phyloP scores from a whole-genome alignment of 2,329 filamentous ascomycete species.

The Pseudogymnoascus sp. region DNA sequence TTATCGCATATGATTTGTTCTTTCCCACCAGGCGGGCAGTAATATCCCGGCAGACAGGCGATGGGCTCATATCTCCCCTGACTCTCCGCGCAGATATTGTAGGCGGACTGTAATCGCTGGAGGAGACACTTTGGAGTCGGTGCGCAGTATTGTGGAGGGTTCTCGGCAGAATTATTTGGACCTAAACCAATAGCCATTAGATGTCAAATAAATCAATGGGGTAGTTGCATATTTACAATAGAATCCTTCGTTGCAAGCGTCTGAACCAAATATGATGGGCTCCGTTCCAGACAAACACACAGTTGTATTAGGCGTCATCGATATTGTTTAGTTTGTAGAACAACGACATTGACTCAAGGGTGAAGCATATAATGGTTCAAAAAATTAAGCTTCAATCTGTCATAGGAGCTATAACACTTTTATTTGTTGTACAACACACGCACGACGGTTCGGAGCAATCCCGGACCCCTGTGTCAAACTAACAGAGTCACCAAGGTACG shows the following conservation, averaged over 20 bases:
- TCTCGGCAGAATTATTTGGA: slow-evolving; percentile 15
- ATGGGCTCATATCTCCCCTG: slow-evolving; percentile 38
- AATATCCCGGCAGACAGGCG: slow-evolving; percentile 40
- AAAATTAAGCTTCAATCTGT: not conserved
- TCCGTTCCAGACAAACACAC: not conserved
- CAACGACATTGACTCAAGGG: not conserved
- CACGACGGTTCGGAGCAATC: too few relatives aligned
- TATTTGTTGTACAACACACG: too few relatives aligned
- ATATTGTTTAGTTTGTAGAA: not conserved
- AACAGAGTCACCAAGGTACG: too few relatives aligned
- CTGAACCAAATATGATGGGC: not conserved
- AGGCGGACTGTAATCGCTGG: slow-evolving; percentile 10
- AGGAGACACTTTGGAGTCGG: slow-evolving; percentile 16
- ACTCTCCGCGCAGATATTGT: slow-evolving; percentile 13
- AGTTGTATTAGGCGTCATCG: not conserved
- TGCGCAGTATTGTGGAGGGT: slow-evolving; percentile 21
- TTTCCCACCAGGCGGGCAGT: slow-evolving; percentile 38
- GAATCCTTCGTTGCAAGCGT: not conserved
- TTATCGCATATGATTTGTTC: slow-evolving; percentile 35
- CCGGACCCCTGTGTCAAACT: too few relatives aligned
- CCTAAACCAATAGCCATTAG: slow-evolving; percentile 11
- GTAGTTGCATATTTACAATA: not conserved
- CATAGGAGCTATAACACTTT: not conserved
- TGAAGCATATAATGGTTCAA: not conserved
- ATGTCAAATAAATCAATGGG: not conserved